Base-by-base conservation (phyloP, 306 rosid species). In the Corylus avellana region DNA sequence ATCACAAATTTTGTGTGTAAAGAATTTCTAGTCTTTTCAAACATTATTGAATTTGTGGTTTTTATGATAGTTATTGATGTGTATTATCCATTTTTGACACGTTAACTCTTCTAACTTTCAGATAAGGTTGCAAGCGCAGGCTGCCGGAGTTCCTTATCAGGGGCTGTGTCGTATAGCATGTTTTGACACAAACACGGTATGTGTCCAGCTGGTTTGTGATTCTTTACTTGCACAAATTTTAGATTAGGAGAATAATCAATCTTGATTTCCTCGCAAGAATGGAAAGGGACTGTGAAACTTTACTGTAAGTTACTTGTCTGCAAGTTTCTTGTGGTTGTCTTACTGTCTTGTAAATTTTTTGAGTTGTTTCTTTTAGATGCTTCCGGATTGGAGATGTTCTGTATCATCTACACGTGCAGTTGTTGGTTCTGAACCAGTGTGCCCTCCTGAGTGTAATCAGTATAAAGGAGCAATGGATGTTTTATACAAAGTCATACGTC, bases 101-200 rank as follows among this genome's bases (percentile, higher is more conserved):
- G 25, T 42, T 76, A 7, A 49, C 35, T 5, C 70, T 49, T n/a
- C 53, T 76, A 70, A n/a, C 17, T 69, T 84, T 39, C 90, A 94
- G 97, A 94, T 94, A 29, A 90, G 99, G 74, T 89, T 95, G 70
- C 99, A 95, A 87, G 98, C 99, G 0, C 99, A 95, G 75, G 96
- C 99, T 77, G 98, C 98, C 0, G 98, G 97, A 78, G 92, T 91
- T 86, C 88, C 97, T 77, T 94, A 94, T 77, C 91, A 85, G 14
- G 84, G 84, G 29, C 17, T 67, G 37, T 88, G 92, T 67, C 74
- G 16, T n/a, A 78, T 71, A 70, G 12, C 88, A 20, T 85, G 90
- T 82, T 67, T 82, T 47, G 91, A 86, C 77, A 48, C 94, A 9
- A 90, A 80, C 82, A 64, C 83, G 78, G 98, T 94, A 70, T 14